Base-by-base conservation (phyloP, 139 green algal species). In the Haematococcus lacustris region DNA sequence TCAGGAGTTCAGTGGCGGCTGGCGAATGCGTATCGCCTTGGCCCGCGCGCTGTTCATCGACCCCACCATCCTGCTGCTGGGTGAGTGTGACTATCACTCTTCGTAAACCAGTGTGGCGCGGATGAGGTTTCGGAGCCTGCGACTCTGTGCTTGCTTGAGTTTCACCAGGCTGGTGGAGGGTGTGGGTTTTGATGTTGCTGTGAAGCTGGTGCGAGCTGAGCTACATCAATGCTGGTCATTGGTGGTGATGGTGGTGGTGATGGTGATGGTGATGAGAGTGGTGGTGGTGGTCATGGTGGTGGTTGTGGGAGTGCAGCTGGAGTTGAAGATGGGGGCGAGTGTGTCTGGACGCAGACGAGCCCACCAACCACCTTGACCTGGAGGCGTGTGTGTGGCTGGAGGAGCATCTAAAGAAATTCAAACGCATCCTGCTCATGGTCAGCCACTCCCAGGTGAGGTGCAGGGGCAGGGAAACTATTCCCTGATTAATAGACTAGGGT, bases 331-430 rank as follows among this genome's bases (percentile, higher is more conserved):
- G n/a, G n/a, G n/a, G n/a, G n/a, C n/a, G n/a, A n/a, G n/a, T n/a
- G n/a, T n/a, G n/a, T n/a, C n/a, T n/a, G n/a, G n/a, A 3, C 4
- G 40, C 41, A 60, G 68, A 72, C 68, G 73, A 88, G 71, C 79
- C 83, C 73, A 86, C 80, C 47, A 88, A 88, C 80, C 80, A 87
- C 59, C 68, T 90, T 61, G 88, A 97, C 79, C 80, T 97, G 68
- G 89, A 98, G 79, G 93, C 93, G 23, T 97, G 92, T 77, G 92
- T 97, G 79, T 98, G 94, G 94, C 88, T 98, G 77, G 94, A 98
- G 83, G 88, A 96, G 74, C 91, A 92, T 66, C 74, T 98, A 63
- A 88, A 87, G 53, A 91, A 93, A 57, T 83, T 79, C 68, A 83
- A 83, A 73, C 73, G 73, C 47, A 79, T 78, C 69, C 63, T 82